Conservation (phyloP, 1,284 basidiomycete species). For the Melampsora americana region DNA sequence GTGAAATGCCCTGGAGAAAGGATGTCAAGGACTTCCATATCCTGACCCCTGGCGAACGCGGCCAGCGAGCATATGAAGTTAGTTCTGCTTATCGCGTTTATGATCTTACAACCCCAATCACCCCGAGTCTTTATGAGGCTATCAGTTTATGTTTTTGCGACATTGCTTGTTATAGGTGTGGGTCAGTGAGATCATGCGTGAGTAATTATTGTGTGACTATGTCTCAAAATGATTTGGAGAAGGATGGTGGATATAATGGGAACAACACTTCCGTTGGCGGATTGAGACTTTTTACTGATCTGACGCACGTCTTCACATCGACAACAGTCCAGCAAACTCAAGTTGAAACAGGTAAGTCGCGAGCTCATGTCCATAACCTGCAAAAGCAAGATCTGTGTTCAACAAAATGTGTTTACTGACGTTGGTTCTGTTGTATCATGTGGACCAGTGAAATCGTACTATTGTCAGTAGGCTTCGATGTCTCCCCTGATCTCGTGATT, state of each 20-base stretch:
- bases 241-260: not conserved
- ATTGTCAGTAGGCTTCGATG: constrained; percentile 8
- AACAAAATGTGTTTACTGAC: not conserved
- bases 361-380: not conserved
- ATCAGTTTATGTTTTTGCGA: not conserved
- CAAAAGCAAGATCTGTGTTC: not conserved
- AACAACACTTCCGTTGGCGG: not conserved
- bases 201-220: not conserved
- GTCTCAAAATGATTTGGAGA: not conserved
- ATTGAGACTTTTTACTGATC: not conserved
- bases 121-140: not conserved
- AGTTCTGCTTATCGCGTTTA: not conserved
- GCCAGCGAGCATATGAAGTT: constrained; percentile 39
- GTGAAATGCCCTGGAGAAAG: constrained; percentile 42
- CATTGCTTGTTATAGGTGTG: constrained; percentile 20
- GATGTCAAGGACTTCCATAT: not conserved
- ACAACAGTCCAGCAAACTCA: constrained; percentile 36
- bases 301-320: not conserved
- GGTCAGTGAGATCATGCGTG: constrained; percentile 44
- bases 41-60: constrained; percentile 15
- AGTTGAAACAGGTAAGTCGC: constrained; percentile 31
- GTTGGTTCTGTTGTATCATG: not conserved
- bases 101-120: not conserved
- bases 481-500: not conserved
- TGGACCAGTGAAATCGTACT: constrained; percentile 34